A percentile compares a stretch with the other conserved stretches of the same genome.
phyloP scores from a whole-genome alignment of 177 flowering plant genomes.

The Vitis hybrid region DNA sequence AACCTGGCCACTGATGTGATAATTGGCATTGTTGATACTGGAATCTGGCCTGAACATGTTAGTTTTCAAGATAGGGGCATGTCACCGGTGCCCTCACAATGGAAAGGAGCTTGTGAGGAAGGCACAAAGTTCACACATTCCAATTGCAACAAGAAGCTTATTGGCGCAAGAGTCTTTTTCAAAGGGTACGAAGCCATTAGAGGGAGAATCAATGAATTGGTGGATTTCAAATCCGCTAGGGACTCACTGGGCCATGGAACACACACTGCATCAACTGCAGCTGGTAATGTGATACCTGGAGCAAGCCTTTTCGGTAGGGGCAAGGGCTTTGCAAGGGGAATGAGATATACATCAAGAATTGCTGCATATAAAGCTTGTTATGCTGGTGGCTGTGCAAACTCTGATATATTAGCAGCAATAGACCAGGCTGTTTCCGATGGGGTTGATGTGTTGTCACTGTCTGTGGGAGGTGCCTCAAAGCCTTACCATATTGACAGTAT shows the following conservation, averaged over 20 bases:
- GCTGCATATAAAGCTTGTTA: conserved; percentile 75
- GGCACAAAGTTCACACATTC: conserved; percentile 40
- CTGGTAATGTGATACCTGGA: conserved; percentile 42
- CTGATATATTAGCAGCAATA: conserved; percentile 66
- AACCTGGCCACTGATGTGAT: conserved; percentile 47
- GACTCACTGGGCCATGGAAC: conserved; percentile 73
- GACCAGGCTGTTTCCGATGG: conserved; percentile 66
- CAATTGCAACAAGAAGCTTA: conserved; percentile 62
- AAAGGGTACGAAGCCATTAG: conserved; percentile 44
- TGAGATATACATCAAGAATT: conserved; percentile 47
- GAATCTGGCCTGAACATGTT: conserved; percentile 72
- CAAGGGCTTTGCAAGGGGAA: conserved; percentile 59
- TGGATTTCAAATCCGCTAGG: conserved; percentile 47
- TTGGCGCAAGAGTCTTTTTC: conserved; percentile 61
- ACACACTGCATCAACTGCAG: conserved; percentile 78
- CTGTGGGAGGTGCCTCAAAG: conserved; percentile 42
- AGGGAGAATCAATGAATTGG: conserved; percentile 45
- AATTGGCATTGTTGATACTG: conserved; percentile 66
- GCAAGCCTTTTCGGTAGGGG: conserved; percentile 53
- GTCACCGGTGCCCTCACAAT: conserved; percentile 41
- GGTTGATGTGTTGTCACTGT: conserved; percentile 65
- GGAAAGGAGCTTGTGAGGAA: conserved; percentile 60
- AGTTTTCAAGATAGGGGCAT: conserved; percentile 45
- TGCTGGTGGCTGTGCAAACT: conserved; percentile 38
- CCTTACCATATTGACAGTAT: conserved; percentile 45